A percentile compares a stretch with the other conserved stretches of the same genome.
Evolutionary conservation across 345 rosid species (phyloP).

Genomic region (Excoecaria agallocha): DNA sequence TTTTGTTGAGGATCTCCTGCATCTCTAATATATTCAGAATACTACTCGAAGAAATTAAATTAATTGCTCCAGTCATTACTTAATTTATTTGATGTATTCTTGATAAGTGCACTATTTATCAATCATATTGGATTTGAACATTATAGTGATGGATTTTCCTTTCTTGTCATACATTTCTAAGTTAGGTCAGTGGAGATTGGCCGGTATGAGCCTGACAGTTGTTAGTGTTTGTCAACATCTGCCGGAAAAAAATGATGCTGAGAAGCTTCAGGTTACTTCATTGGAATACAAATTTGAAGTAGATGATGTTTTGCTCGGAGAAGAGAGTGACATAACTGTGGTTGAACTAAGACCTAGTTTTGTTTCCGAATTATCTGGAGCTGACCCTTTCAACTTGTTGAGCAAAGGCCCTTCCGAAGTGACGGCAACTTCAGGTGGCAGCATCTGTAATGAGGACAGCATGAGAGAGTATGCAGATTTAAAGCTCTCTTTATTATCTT

Average conservation of each 20-base stretch:
- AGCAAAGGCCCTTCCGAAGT: constrained; percentile 28
- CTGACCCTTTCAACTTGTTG: constrained; percentile 28
- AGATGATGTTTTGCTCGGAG: constrained; percentile 74
- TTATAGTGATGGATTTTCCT: constrained; percentile 5
- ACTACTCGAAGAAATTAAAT: neutral
- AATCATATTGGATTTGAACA: neutral
- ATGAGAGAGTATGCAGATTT: constrained; percentile 79
- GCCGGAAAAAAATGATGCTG: constrained; percentile 20
- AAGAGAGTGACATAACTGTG: constrained; percentile 57
- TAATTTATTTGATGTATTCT: neutral
- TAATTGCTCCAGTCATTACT: neutral
- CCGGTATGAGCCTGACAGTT: constrained; percentile 44
- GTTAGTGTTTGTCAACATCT: constrained; percentile 30
- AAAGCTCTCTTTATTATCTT: constrained; percentile 66
- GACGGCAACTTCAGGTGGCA: constrained; percentile 16
- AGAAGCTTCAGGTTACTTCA: constrained; percentile 25
- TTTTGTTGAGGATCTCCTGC: neutral
- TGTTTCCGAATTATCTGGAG: constrained; percentile 42
- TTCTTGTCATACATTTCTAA: constrained; percentile 20
- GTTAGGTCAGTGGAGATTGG: constrained; percentile 94
- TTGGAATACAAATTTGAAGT: constrained; percentile 53
- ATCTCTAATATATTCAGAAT: neutral
- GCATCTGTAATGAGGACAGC: constrained; percentile 59
- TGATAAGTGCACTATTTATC: neutral
- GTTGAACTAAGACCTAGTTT: constrained; percentile 59